phyloP scores from a whole-genome alignment of 2,329 filamentous ascomycete genomes.

The Aspergillus proliferans region DNA sequence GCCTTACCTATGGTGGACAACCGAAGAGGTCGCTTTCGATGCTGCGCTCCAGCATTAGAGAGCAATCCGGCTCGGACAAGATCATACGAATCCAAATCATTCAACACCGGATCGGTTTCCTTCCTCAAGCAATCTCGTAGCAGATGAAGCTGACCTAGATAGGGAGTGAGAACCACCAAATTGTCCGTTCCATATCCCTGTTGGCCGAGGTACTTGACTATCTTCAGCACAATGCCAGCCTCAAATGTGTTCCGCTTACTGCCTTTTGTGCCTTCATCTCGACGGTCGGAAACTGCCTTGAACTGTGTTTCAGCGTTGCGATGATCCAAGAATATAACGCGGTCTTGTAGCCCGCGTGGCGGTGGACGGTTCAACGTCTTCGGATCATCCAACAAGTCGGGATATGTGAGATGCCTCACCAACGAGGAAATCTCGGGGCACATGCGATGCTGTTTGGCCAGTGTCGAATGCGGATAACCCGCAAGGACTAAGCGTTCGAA shows the following conservation, averaged over 20 bases:
- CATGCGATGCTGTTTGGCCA: slow-evolving; percentile 63
- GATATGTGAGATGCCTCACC: slow-evolving; percentile 56
- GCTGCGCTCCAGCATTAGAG: slow-evolving; percentile 46
- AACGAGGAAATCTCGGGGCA: slow-evolving; percentile 60
- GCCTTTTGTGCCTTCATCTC: slow-evolving; percentile 44
- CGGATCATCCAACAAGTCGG: slow-evolving; percentile 51
- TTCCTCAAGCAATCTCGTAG: slow-evolving; percentile 49
- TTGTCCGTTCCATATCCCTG: slow-evolving; percentile 63
- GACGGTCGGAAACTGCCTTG: slow-evolving; percentile 40
- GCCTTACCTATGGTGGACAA: slow-evolving; percentile 64
- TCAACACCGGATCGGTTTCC: slow-evolving; percentile 60
- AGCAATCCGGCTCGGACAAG: slow-evolving; percentile 58
- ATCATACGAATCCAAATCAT: slow-evolving; percentile 61
- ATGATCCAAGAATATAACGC: slow-evolving; percentile 64
- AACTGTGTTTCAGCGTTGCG: slow-evolving; percentile 47
- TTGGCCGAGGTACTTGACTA: slow-evolving; percentile 61
- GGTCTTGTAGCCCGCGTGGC: slow-evolving; percentile 53
- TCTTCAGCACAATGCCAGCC: slow-evolving; percentile 58
- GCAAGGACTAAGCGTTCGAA: slow-evolving; percentile 61
- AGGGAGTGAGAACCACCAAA: slow-evolving; percentile 65
- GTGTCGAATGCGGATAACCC: slow-evolving; percentile 49
- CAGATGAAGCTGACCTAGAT: slow-evolving; percentile 61
- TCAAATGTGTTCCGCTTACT: slow-evolving; percentile 62
- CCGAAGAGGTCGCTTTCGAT: slow-evolving; percentile 49
- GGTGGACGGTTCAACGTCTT: slow-evolving; percentile 43